Evolutionary conservation across 139 green algal species (phyloP).

Genomic region (Micromonas pusilla): DNA sequence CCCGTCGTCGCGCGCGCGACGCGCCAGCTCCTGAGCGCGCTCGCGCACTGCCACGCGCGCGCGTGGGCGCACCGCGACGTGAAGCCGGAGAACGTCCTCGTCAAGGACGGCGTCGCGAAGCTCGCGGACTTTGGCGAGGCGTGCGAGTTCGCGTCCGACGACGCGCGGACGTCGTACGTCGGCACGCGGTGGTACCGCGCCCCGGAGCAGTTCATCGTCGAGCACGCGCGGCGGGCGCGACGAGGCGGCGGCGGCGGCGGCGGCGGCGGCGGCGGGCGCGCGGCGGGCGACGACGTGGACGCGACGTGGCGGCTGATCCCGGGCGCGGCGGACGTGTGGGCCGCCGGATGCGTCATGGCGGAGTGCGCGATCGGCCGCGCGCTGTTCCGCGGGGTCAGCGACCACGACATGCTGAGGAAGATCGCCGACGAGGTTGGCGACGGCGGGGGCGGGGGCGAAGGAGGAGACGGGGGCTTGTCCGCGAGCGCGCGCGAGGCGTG

Average conservation of each 20-base stretch:
- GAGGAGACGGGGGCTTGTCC: no score
- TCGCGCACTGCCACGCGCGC: constrained; percentile 16
- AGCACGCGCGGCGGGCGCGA: no score
- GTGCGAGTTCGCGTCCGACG: constrained; percentile 14
- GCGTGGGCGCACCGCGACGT: constrained; percentile 27
- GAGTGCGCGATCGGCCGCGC: neutral
- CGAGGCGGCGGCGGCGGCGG: no score
- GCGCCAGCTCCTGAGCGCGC: constrained; percentile 23
- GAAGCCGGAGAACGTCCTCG: constrained; percentile 34
- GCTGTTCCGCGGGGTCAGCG: neutral
- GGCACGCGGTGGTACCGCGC: constrained; percentile 56
- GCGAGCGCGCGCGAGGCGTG: no score
- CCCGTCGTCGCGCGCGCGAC: neutral
- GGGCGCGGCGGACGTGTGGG: neutral
- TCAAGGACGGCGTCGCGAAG: constrained; percentile 25
- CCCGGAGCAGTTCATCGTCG: constrained; percentile 50
- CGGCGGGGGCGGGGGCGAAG: neutral
- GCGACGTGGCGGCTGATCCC: neutral
- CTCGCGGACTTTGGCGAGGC: constrained; percentile 29
- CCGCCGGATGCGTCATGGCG: neutral
- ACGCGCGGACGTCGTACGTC: constrained; percentile 52
- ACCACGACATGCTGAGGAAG: neutral
- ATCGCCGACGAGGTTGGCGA: neutral
- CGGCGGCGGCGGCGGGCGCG: no score
- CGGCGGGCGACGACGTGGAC: no score